Percentiles rank a stretch among this genome's conserved stretches.
These are phyloP conservation scores for Mycena capillaripes DNA, from an alignment of 768 basidiomycete species.

Conservation along the genomic window DNA sequence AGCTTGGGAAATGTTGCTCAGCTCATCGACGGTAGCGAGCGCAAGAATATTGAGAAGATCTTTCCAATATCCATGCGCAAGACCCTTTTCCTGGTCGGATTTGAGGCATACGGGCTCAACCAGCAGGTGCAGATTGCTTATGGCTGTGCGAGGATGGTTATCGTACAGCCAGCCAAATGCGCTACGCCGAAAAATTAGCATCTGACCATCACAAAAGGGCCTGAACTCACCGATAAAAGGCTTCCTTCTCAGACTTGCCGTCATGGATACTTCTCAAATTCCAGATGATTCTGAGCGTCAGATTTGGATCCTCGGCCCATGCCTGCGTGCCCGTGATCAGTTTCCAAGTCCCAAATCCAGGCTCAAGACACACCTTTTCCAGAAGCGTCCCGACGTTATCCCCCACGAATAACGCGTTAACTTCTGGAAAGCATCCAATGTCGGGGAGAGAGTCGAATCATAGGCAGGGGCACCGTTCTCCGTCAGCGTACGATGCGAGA, in stretches of 20 bases:
- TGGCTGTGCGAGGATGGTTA: constrained; percentile 78
- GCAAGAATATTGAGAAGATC: constrained; percentile 79
- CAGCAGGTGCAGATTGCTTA: constrained; percentile 68
- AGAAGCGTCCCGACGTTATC: constrained; percentile 53
- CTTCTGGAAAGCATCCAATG: constrained; percentile 70
- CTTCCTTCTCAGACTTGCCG: constrained; percentile 71
- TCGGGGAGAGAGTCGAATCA: constrained; percentile 62
- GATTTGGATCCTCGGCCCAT: constrained; percentile 69
- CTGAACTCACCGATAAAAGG: constrained; percentile 65
- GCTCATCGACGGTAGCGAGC: constrained; percentile 68
- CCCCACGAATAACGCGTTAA: constrained; percentile 46
- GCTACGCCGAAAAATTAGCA: constrained; percentile 39
- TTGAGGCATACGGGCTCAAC: constrained; percentile 64
- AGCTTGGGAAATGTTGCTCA: constrained; percentile 44
- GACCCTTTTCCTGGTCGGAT: constrained; percentile 42
- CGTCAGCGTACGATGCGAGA: constrained; percentile 61
- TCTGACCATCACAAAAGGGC: neutral
- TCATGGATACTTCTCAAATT: constrained; percentile 78
- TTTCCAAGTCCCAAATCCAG: neutral
- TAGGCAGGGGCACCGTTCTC: constrained; percentile 66
- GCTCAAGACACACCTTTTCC: constrained; percentile 34
- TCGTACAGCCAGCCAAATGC: constrained; percentile 79
- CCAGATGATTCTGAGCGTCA: constrained; percentile 80
- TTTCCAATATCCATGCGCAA: constrained; percentile 80
- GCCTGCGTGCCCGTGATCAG: constrained; percentile 41